These are phyloP conservation scores for Chlorella sp. DNA, from an alignment of 139 green algal genomes.

Conservation along the genomic window DNA sequence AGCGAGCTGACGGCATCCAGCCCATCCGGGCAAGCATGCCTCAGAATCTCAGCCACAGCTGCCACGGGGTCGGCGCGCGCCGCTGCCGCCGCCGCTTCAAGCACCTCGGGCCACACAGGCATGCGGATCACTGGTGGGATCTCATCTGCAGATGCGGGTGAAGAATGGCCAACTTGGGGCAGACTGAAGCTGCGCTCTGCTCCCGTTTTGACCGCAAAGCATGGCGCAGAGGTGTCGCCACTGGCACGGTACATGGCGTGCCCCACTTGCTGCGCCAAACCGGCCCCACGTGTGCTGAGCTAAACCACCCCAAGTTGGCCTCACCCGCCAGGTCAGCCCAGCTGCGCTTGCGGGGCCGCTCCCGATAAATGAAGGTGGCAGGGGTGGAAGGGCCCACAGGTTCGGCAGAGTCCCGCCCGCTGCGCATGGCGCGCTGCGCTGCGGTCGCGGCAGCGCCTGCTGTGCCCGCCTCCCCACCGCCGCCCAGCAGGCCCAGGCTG, in stretches of 20 bases:
- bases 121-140: slow-evolving; percentile 5
- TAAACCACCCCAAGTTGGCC: too few relatives aligned
- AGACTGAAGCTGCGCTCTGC: too few relatives aligned
- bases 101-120: slow-evolving; percentile 2
- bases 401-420: neutral
- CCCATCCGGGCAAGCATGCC: neutral
- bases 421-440: neutral
- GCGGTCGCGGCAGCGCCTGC: too few relatives aligned
- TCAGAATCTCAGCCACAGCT: slow-evolving; percentile 1
- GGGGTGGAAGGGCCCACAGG: neutral
- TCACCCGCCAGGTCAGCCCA: slow-evolving; percentile 24
- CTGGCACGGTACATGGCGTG: too few relatives aligned
- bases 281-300: too few relatives aligned
- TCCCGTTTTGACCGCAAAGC: too few relatives aligned
- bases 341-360: neutral
- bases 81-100: slow-evolving; percentile 17
- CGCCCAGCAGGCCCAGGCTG: neutral
- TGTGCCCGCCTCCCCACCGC: too few relatives aligned
- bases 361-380: neutral
- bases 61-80: slow-evolving; percentile 6
- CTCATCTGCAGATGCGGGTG: neutral
- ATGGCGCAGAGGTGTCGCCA: too few relatives aligned
- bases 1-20: neutral
- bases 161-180: too few relatives aligned
- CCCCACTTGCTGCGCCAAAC: too few relatives aligned